phyloP scores from a whole-genome alignment of 208 protist genomes.

The Phytomonas serpens region DNA sequence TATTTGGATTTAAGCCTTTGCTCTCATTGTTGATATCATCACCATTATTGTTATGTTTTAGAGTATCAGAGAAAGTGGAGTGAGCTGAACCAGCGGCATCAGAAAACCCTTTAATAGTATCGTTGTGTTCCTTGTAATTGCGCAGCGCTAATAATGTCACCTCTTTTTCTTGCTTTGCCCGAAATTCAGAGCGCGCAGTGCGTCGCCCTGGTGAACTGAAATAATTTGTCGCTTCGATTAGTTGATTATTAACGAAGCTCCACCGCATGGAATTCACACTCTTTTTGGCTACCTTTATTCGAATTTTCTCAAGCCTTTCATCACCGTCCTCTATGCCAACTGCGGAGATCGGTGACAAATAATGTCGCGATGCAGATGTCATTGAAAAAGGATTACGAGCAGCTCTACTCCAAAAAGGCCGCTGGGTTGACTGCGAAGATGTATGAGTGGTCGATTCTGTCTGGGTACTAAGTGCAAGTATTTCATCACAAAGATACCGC shows the following conservation, averaged over 20 bases:
- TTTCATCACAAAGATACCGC: slow-evolving; percentile 22
- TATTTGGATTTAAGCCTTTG: background rate
- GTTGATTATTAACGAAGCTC: background rate
- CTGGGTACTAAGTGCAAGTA: slow-evolving; percentile 9
- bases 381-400: slow-evolving; percentile 22
- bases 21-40: background rate
- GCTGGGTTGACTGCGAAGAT: background rate
- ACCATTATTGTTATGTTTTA: background rate
- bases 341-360: background rate
- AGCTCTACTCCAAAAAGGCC: slow-evolving; percentile 52
- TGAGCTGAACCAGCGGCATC: background rate
- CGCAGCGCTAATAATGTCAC: background rate
- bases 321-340: background rate
- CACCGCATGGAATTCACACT: background rate
- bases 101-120: background rate
- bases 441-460: background rate
- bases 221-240: background rate
- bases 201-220: background rate
- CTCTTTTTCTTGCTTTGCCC: background rate
- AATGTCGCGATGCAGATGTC: background rate
- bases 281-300: background rate
- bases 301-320: background rate
- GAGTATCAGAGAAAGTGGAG: background rate
- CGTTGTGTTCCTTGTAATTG: background rate
- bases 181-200: background rate